Conservation (phyloP, 2,329 filamentous ascomycete species). For the Tothia fuscella region DNA sequence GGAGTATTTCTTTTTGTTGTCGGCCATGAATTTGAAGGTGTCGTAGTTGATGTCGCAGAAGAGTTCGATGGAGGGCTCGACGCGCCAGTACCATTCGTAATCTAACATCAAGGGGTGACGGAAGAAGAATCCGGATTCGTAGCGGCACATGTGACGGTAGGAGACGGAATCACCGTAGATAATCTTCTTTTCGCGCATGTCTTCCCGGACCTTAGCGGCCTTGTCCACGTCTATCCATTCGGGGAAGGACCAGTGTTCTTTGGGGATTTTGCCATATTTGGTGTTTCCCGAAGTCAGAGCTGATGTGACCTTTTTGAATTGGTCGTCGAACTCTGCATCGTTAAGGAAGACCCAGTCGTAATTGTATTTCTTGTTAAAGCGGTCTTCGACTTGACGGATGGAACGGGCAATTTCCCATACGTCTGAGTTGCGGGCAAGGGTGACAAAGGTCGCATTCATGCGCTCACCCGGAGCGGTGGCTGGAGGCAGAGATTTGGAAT, state of each 20-base stretch:
- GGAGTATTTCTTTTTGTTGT: constrained; percentile 96
- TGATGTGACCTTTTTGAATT: constrained; percentile 84
- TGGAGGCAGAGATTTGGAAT: constrained; percentile 21
- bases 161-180: constrained; percentile 96
- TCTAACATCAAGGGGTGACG: constrained; percentile 84
- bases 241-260: constrained; percentile 96
- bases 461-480: constrained; percentile 52
- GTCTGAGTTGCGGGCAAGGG: constrained; percentile 82
- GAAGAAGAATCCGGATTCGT: constrained; percentile 99
- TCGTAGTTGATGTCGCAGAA: constrained; percentile 95
- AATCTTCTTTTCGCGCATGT: constrained; percentile 89
- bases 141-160: constrained; percentile 99
- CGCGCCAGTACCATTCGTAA: constrained; percentile 99
- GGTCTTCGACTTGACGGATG: constrained; percentile 92
- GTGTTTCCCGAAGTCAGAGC: constrained; percentile 88
- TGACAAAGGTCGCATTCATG: constrained; percentile 93
- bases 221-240: constrained; percentile 92
- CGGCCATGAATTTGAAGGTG: constrained; percentile 91
- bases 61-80: constrained; percentile 92
- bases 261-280: constrained; percentile 77
- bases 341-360: constrained; percentile 99
- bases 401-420: constrained; percentile 95
- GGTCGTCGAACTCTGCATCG: constrained; percentile 83
- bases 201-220: constrained; percentile 78
- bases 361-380: constrained; percentile 92